A percentile compares a stretch with the other conserved stretches of the same genome.
phyloP scores from a whole-genome alignment of 2,329 filamentous ascomycete genomes.

The Sarocladiaceae sp. region DNA sequence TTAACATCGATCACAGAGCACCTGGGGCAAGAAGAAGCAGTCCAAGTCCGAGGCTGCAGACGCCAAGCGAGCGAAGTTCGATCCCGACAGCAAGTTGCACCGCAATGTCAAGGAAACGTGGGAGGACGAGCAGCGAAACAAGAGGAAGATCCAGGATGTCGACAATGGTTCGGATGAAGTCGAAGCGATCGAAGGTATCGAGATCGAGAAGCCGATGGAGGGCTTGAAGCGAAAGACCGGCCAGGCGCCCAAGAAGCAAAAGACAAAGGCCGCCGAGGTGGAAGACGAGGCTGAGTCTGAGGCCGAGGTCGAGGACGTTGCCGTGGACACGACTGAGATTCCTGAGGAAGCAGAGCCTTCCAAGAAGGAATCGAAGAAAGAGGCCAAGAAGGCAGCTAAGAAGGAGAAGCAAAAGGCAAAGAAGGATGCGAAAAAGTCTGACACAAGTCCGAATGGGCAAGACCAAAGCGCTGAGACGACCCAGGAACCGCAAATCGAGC shows the following conservation, averaged over 20 bases:
- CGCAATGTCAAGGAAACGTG: constrained; percentile 85
- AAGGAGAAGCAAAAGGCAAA: constrained; percentile 39
- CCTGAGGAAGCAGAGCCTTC: constrained; percentile 47
- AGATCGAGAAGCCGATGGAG: constrained; percentile 59
- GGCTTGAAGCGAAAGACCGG: constrained; percentile 48
- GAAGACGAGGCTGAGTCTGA: constrained; percentile 19
- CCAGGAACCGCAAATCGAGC: constrained; percentile 9
- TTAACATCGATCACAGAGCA: constrained; percentile 4
- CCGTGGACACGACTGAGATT: too few species aligned
- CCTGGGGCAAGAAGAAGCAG: constrained; percentile 89
- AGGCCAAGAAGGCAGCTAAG: constrained; percentile 46
- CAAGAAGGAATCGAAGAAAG: constrained; percentile 48
- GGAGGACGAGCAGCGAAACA: constrained; percentile 73
- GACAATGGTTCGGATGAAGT: constrained; percentile 36
- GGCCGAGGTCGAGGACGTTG: too few species aligned
- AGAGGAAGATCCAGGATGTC: constrained; percentile 65
- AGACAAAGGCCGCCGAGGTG: constrained; percentile 17
- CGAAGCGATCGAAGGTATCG: constrained; percentile 48
- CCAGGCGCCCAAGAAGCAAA: constrained; percentile 45
- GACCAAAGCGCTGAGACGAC: constrained; percentile 13
- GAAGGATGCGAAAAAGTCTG: constrained; percentile 29
- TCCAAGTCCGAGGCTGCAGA: constrained; percentile 82
- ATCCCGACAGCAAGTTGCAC: constrained; percentile 80
- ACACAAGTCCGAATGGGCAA: constrained; percentile 17
- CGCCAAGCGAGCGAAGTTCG: constrained; percentile 82